Percentiles rank a stretch among this genome's conserved stretches.
Evolutionary conservation across 257 asterid species (phyloP).

Genomic region (Plantago major): DNA sequence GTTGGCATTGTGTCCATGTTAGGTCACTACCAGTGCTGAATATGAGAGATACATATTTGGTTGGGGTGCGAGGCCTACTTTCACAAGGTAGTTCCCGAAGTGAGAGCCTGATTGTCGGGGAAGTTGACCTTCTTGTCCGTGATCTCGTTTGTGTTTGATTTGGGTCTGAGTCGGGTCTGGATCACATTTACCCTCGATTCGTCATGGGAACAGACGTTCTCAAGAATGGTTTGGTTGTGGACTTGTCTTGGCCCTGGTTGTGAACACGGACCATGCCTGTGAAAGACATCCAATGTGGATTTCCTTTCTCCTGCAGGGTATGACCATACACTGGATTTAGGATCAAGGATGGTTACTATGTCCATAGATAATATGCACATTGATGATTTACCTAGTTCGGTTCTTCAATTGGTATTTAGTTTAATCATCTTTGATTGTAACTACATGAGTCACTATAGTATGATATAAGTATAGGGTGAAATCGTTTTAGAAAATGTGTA

Average conservation of each 20-base stretch:
- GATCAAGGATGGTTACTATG: no score
- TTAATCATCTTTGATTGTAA: no score
- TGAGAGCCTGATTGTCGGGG: conserved; percentile 48
- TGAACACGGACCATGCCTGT: neutral
- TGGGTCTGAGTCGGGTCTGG: conserved; percentile 27
- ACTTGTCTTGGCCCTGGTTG: conserved; percentile 16
- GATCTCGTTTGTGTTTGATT: conserved; percentile 1
- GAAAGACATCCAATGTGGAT: conserved; percentile 21
- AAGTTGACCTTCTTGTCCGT: conserved; percentile 26
- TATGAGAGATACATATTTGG: no score
- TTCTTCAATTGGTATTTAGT: no score
- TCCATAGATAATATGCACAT: no score
- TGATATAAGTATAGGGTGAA: no score
- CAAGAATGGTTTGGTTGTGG: conserved; percentile 23
- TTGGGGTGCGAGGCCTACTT: neutral
- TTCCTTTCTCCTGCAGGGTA: conserved; percentile 23
- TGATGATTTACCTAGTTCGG: no score
- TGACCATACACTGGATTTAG: no score
- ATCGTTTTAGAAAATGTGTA: no score
- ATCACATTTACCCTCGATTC: conserved; percentile 51
- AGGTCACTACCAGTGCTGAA: no score
- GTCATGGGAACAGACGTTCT: conserved; percentile 39
- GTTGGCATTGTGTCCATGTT: no score
- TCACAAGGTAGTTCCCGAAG: conserved; percentile 53
- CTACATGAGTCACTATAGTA: no score